These are phyloP conservation scores for Penicilliopsis zonata DNA, from an alignment of 495 filamentous ascomycete genomes.

Conservation along the genomic window DNA sequence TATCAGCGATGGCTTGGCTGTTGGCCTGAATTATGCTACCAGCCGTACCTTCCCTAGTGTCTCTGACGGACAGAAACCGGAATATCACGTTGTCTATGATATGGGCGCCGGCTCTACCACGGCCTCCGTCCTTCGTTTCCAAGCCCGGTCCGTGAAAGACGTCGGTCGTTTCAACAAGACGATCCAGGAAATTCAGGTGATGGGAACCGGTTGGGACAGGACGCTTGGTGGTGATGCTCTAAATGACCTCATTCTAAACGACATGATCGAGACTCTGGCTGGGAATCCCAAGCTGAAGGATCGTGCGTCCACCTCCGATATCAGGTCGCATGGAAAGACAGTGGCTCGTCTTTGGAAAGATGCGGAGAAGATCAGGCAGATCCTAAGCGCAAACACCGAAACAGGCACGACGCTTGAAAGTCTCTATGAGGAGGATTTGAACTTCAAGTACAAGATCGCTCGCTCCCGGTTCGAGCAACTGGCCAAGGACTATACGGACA, in stretches of 20 bases:
- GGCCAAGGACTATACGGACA: slow-evolving; percentile 51
- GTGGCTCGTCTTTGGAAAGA: slow-evolving; percentile 86
- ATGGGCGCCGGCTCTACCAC: slow-evolving; percentile 98
- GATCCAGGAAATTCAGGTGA: slow-evolving; percentile 77
- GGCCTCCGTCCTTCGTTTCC: slow-evolving; percentile 85
- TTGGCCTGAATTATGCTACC: slow-evolving; percentile 91
- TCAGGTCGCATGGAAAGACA: slow-evolving; percentile 70
- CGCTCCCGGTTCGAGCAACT: slow-evolving; percentile 74
- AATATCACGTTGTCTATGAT: slow-evolving; percentile 88
- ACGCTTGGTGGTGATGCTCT: slow-evolving; percentile 82
- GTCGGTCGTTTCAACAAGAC: slow-evolving; percentile 93
- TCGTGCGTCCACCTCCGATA: slow-evolving; percentile 41
- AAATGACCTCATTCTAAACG: slow-evolving; percentile 74
- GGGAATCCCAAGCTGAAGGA: slow-evolving; percentile 59
- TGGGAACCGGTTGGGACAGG: slow-evolving; percentile 81
- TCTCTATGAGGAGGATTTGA: slow-evolving; percentile 72
- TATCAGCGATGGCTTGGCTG: slow-evolving; percentile 83
- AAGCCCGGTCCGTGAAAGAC: slow-evolving; percentile 81
- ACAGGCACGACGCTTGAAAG: slow-evolving; percentile 72
- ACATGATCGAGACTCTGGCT: slow-evolving; percentile 74
- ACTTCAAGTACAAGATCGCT: slow-evolving; percentile 86
- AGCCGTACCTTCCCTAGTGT: slow-evolving; percentile 76
- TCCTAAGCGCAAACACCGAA: slow-evolving; percentile 87
- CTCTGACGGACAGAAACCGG: slow-evolving; percentile 74
- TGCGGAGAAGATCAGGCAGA: slow-evolving; percentile 73